Evolutionary conservation across 495 filamentous ascomycete genomes (phyloP), one percentile per base, ranked within the genome.

Genomic region (Aspergillus haitiensis): DNA sequence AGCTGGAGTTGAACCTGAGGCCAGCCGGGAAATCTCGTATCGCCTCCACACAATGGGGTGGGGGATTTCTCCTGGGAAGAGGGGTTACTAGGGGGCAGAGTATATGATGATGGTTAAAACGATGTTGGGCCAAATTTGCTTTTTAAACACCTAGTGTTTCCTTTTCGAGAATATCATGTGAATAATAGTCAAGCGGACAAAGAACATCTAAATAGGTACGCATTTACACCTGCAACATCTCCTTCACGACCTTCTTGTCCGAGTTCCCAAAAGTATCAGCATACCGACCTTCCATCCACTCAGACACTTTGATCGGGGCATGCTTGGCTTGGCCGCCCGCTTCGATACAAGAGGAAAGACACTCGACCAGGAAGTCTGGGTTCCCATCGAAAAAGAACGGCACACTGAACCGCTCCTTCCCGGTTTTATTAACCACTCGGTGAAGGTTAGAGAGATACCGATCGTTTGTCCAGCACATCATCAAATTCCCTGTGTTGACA

Each of bases 401-500:
- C 4, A 72, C 50, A 16, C 62, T 67, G 44, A 63, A 68, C 5
- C 71, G 42, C 16, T 71, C 69, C 18, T 61, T 32, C 0, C 65
- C 67, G 34, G 55, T 62, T 12, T 54, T 61, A 44, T 67, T 72
- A 21, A 72, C 68, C 0, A 74, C 70, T 8, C 70, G 65, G 44
- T 75, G 72, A 11, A 71, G 39, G 35, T 65, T 70, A 18, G 63
- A 66, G 18, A 61, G 36, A 40, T 74, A 75, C 3, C 49, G 49
- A 51, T 64, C 64, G 50, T 66, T 66, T 6, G 71, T 67, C 65
- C 66, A 69, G n/a, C 61, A 62, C 63, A 66, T 66, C 59, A 70
- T 67, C 70, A 81, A 65, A 63, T 82, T 72, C 2, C 80, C 81
- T 7, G 79, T 64, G 55, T 82, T 83, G 12, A 83, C 71, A 6